Base-by-base conservation (phyloP, 2,329 filamentous ascomycete species). In the Claviceps digitariae region DNA sequence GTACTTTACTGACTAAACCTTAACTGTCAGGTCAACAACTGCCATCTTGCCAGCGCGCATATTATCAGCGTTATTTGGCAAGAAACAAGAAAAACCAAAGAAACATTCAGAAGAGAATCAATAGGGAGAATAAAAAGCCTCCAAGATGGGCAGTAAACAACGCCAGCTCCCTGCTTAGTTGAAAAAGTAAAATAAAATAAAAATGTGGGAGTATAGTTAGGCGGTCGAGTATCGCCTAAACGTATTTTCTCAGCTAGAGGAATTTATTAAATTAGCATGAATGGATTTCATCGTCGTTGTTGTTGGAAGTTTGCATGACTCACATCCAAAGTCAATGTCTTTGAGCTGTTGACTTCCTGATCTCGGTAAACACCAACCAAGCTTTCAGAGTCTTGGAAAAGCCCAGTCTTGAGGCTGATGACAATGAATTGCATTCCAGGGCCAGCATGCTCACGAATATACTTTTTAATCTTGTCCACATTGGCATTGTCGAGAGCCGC, bases 361-460 rank as follows among this genome's bases (percentile, higher is more conserved):
- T 98, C 94, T 59, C 93, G 79, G 74, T 95, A 97, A 12, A 98
- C 90, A 51, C 93, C 93, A 4, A 98, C 90, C 61, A 98, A 69
- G 57, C 90, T 94, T 75, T 98, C 90, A 64, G 89, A 95, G 68
- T 94, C 87, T 71, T 98, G 90, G 73, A 97, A 98, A 54, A 98
- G 75, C 1, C 90, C 90, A 0, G 90, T 87, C 78, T 98, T 98
- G 66, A 98, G 77, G 72, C 84, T 90, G 68, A 98, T 98, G 60
- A 98, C 93, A 56, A 98, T 94, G 62, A 98, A 98, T 68, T 98
- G 93, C 90, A 97, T 97, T 15, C 94, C 94, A 1, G 93, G 93
- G 0, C 89, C 88, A 1, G 90, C 87, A 69, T 98, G 90, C 64
- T 95, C 89, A 40, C 86, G 82, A 57, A 98, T 95, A 65, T 98